Base-by-base conservation (phyloP, 2,329 filamentous ascomycete genomes). In the Ampelomyces quisqualis region DNA sequence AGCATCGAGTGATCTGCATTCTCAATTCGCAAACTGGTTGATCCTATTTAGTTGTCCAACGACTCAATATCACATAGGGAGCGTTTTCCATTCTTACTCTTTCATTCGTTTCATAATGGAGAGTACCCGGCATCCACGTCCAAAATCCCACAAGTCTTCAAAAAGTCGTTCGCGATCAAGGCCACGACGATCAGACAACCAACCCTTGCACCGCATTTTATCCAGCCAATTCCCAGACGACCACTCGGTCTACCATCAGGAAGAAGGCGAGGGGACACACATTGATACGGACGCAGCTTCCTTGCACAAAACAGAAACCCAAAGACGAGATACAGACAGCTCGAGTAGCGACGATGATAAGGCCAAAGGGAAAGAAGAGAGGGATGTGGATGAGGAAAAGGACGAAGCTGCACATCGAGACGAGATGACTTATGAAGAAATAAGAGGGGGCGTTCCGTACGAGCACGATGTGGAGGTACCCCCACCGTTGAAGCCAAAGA, bases 151-250 rank as follows among this genome's bases (percentile, higher is more conserved):
- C n/a, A 28, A 10, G n/a, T 28, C 26, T 3, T 26, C 23, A 2
- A 11, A 13, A 45, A 55, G 52, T 17, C 55, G 57, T n/a, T 58
- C 61, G 17, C 42, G 45, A 38, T 63, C 60, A 21, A 47, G 58
- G 5, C 53, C 57, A 9, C 52, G 48, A 36, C 42, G 52, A 11
- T 45, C 58, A 2, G 44, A 39, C 17, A 55, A 38, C 40, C 51
- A 49, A 28, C 47, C 29, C 11, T 19, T 67, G 15, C 49, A 64
- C 14, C 57, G 60, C 3, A 31, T 63, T 2, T 51, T 62, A 10
- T 65, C 65, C 3, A 54, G 39, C 8, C 57, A 64, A 33, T 60
- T 64, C 17, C 55, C 62, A 9, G 63, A 68, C 43, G 63, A 68
- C 46, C 57, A 62, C 24, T 65, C 58, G 6, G 59, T 66, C 1